phyloP scores from a whole-genome alignment of 257 asterid species.

The Prunella vulgaris region DNA sequence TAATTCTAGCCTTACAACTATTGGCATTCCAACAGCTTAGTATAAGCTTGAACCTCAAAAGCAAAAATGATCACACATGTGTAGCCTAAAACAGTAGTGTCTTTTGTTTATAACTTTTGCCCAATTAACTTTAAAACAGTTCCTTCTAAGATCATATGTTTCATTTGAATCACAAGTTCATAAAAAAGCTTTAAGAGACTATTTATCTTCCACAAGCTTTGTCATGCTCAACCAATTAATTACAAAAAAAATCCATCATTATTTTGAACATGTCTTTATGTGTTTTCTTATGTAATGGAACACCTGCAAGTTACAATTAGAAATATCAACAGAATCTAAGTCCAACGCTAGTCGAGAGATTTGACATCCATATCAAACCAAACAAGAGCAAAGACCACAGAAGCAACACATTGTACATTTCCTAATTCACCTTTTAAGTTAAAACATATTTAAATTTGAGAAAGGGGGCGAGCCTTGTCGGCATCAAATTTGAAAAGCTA shows the following conservation, averaged over 20 bases:
- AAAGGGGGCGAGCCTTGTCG: too few relatives aligned
- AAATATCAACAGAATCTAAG: background rate
- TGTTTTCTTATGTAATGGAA: background rate
- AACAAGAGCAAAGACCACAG: too few relatives aligned
- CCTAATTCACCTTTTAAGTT: too few relatives aligned
- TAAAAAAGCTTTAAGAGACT: background rate
- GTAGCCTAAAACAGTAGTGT: too few relatives aligned
- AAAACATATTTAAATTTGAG: too few relatives aligned
- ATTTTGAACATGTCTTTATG: background rate
- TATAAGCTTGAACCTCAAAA: background rate
- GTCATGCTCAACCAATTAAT: background rate
- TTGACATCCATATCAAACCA: too few relatives aligned
- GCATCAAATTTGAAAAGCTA: too few relatives aligned
- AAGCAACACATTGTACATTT: too few relatives aligned
- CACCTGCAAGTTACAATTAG: background rate
- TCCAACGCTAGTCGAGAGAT: background rate
- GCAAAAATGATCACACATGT: too few relatives aligned
- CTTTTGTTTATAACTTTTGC: too few relatives aligned
- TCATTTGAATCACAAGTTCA: background rate
- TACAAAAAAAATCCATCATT: background rate
- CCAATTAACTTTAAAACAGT: too few relatives aligned
- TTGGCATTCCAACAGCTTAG: slow-evolving; percentile 6
- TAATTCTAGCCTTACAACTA: too few relatives aligned
- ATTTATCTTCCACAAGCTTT: background rate
- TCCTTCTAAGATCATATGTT: background rate